Conservation (phyloP, 306 rosid species). For the Fragaria iinumae region DNA sequence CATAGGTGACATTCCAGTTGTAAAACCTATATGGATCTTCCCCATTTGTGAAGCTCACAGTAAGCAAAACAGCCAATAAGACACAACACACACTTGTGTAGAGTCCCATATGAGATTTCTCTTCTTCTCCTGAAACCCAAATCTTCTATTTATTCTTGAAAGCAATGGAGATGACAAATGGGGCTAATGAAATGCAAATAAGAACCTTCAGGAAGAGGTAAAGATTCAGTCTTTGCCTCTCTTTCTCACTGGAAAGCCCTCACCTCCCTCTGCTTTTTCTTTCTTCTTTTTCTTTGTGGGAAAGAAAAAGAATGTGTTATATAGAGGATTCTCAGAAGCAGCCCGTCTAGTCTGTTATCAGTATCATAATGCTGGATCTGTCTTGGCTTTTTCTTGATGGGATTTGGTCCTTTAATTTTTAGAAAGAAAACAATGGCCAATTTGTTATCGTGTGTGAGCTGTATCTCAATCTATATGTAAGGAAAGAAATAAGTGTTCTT, state of each 20-base stretch:
- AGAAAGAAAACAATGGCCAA: not conserved
- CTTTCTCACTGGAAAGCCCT: conserved; percentile 10
- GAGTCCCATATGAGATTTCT: conserved; percentile 39
- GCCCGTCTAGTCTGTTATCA: conserved; percentile 1
- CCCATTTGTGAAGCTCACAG: conserved; percentile 40
- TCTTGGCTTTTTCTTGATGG: not conserved
- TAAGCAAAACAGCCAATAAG: conserved; percentile 37
- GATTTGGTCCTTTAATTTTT: conserved; percentile 1
- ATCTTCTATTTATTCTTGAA: not conserved
- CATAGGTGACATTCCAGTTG: conserved; percentile 76
- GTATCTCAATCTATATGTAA: conserved; percentile 18
- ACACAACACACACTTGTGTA: conserved; percentile 28
- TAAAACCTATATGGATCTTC: conserved; percentile 79
- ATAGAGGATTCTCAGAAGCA: conserved; percentile 19
- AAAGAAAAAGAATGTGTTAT: not conserved
- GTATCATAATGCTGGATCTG: conserved; percentile 11
- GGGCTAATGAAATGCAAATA: not conserved
- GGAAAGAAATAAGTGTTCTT: conserved; percentile 7
- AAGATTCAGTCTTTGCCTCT: conserved; percentile 4
- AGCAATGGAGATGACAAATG: conserved; percentile 20
- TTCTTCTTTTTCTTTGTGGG: conserved; percentile 15
- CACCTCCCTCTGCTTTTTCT: not conserved
- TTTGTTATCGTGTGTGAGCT: conserved; percentile 39
- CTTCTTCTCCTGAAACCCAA: conserved; percentile 11
- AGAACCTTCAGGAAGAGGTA: conserved; percentile 14